Evolutionary conservation across 2,329 filamentous ascomycete genomes (phyloP).

Genomic region (Cercospora canescens): DNA sequence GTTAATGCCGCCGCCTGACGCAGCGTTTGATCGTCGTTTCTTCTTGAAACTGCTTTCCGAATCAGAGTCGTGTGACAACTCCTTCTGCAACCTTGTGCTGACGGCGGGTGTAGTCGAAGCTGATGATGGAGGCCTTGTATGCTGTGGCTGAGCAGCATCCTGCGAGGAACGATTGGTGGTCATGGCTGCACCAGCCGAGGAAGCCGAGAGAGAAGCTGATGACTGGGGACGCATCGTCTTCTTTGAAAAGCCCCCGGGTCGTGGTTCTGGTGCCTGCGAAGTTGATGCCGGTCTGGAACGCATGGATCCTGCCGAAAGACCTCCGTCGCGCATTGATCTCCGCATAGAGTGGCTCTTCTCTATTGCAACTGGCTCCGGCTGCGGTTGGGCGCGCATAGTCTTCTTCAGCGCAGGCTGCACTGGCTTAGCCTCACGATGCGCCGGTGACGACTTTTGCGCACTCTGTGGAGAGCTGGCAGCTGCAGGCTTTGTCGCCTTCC

Average conservation of each 20-base stretch:
- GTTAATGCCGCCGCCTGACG: neutral
- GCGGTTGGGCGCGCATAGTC: constrained; percentile 33
- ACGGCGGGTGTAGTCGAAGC: constrained; percentile 14
- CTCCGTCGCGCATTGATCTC: constrained; percentile 39
- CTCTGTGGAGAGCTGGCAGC: constrained; percentile 8
- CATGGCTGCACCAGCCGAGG: constrained; percentile 24
- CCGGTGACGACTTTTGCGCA: constrained; percentile 14
- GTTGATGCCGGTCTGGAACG: constrained; percentile 24
- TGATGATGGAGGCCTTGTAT: constrained; percentile 5
- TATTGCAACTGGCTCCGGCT: constrained; percentile 24
- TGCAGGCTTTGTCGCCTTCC: constrained; percentile 36
- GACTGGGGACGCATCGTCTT: constrained; percentile 25
- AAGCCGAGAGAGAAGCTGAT: constrained; percentile 16
- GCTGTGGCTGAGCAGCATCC: constrained; percentile 10
- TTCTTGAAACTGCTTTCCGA: constrained; percentile 77
- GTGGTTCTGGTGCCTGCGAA: constrained; percentile 21
- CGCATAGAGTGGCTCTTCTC: constrained; percentile 36
- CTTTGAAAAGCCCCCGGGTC: constrained; percentile 9
- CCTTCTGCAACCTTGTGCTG: constrained; percentile 29
- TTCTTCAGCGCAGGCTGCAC: constrained; percentile 46
- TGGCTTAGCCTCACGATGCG: constrained; percentile 33
- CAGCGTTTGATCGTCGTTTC: constrained; percentile 40
- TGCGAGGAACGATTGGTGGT: constrained; percentile 12
- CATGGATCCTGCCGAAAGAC: constrained; percentile 31
- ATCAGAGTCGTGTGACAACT: constrained; percentile 44